Evolutionary conservation across 2,329 filamentous ascomycete species (phyloP), one percentile per base, ranked within the genome.

Genomic region (Curvularia verruculosa): DNA sequence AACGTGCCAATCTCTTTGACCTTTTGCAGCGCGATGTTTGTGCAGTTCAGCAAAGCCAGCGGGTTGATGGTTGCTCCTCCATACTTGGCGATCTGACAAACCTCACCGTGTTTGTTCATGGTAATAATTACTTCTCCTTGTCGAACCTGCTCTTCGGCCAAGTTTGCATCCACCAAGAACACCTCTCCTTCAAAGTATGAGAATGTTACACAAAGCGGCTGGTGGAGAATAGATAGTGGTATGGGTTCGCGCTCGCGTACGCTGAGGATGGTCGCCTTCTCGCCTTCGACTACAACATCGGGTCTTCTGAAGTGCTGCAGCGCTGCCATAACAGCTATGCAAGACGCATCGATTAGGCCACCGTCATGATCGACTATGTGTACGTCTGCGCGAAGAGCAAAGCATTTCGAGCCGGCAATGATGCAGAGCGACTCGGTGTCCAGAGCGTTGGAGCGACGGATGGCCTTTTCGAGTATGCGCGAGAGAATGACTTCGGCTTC

Each of bases 341-440:
- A 97, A 21, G 90, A 85, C 2, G 89, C 88, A 76, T 98, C 94
- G 34, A 95, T 86, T 40, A 99, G 82, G 67, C 93, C 94, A 51
- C 95, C 95, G 74, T 98, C 94, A 73, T 93, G 91, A 49, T 92
- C 89, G 44, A 98, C 84, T 45, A 98, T 87, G 77, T 99, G 95
- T 21, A 98, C 85, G 75, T 98, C 94, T 19, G 91, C 93, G 56
- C 94, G 88, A 61, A 99, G 84, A 59, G 89, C 89, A 87, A 95
- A 99, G 80, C 91, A 95, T 77, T 96, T 96, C 58, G 90, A 84
- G 7, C 91, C 93, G 10, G 95, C 92, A 26, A 97, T 83, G 21
- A 99, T 91, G 77, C 95, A 99, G 43, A 99, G 84, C 3, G 93
- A 96, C 78, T 99, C 95, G 31, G 93, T 96, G 76, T 98, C 94